A percentile compares a stretch with the other conserved stretches of the same genome.
phyloP scores from a whole-genome alignment of 805 yeast genomes.

The Candida insectorum region DNA sequence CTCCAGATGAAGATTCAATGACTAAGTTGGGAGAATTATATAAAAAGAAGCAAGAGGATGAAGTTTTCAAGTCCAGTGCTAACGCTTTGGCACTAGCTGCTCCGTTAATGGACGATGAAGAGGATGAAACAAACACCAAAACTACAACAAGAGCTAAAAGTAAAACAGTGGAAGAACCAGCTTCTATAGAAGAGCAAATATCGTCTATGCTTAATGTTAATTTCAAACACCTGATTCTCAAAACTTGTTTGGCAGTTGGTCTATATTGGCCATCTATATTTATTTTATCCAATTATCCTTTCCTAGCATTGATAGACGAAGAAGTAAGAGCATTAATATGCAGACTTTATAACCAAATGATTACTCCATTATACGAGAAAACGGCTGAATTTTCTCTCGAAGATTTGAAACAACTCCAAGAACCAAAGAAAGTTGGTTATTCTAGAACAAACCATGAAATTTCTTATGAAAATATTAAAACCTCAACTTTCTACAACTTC shows the following conservation, averaged over 20 bases:
- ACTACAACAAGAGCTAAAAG: neutral
- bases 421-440: conserved; percentile 19
- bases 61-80: conserved; percentile 59
- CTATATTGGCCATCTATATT: conserved; percentile 58
- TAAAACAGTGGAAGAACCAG: neutral
- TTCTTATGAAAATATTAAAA: conserved; percentile 21
- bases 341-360: conserved; percentile 45
- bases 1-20: conserved; percentile 52
- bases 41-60: conserved; percentile 47
- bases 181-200: neutral
- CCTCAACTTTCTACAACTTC: conserved; percentile 21
- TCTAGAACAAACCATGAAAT: conserved; percentile 23
- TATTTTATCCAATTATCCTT: conserved; percentile 60
- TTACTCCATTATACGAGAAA: conserved; percentile 46
- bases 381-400: conserved; percentile 15
- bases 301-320: conserved; percentile 50
- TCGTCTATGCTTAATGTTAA: conserved; percentile 3
- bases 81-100: conserved; percentile 88
- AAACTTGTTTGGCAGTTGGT: conserved; percentile 56
- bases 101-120: conserved; percentile 69
- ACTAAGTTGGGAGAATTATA: conserved; percentile 39
- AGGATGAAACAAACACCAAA: conserved; percentile 17
- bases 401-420: conserved; percentile 20
- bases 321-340: conserved; percentile 46
- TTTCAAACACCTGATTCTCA: conserved; percentile 39